Base-by-base conservation (phyloP, 2,329 filamentous ascomycete species). In the Ambrosiella cleistominuta region DNA sequence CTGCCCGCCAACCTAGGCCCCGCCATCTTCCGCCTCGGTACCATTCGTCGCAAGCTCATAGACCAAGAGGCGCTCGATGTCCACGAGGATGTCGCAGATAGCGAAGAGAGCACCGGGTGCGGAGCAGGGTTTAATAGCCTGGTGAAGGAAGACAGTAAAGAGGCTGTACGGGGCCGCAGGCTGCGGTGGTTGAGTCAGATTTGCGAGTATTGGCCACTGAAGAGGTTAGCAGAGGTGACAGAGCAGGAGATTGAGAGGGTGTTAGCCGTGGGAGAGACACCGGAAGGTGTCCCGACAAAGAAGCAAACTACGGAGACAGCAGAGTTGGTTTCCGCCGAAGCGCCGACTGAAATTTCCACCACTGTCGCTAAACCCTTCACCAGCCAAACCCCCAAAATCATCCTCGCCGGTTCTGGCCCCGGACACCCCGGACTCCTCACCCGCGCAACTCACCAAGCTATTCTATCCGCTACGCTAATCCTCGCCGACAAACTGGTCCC, bases 171-270 rank as follows among this genome's bases (percentile, higher is more conserved):
- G 67, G 89, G 80, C 19, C 77, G 91, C 61, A 79, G 93, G 56
- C 90, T 95, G 75, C 80, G 93, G 60, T 98, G 93, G 93, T 75
- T 98, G 1, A 81, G 86, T 17, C 93, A 98, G 68, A 88, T 98
- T 56, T 98, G 93, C 75, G 93, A 98, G 73, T 98, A 98, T 71
- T 98, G 93, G 93, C 90, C 93, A 1, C 75, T 98, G 35, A 83
- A 82, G 62, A 81, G 86, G 15, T 78, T 98, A 1, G 88, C 89
- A 7, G 76, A 78, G 45, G 84, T 97, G 62, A 84, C 79, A 2
- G 88, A 95, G 65, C 77, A 78, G 7, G 90, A 97, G 64, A 82
- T 96, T 6, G 81, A 87, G 13, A 69, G 72, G 11, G 80, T 97
- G 0, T 75, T 98, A n/a, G 73, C 78, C 62, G 82, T 86, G 1